Percentiles rank a stretch among this genome's conserved stretches.
phyloP scores from a whole-genome alignment of 768 basidiomycete species.

The Tremella yokohamensis region DNA sequence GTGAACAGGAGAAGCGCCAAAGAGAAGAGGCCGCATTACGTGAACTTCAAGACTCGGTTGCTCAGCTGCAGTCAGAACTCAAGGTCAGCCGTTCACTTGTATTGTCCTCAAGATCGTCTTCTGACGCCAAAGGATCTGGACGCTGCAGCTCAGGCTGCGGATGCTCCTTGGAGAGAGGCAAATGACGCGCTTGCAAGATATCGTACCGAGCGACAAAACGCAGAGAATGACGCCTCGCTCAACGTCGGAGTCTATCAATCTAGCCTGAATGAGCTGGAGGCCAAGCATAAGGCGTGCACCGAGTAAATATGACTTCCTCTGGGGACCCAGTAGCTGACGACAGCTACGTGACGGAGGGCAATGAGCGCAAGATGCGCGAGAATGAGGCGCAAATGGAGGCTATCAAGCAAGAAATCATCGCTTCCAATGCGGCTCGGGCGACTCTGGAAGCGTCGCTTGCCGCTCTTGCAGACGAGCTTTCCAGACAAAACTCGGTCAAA shows the following conservation, averaged over 20 bases:
- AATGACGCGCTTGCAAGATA: conserved; percentile 35
- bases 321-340: neutral
- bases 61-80: conserved; percentile 29
- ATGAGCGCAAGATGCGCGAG: conserved; percentile 61
- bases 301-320: conserved; percentile 24
- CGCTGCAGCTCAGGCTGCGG: conserved; percentile 34
- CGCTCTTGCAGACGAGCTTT: conserved; percentile 69
- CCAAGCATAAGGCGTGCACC: conserved; percentile 40
- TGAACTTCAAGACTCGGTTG: conserved; percentile 33
- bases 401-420: conserved; percentile 55
- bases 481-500: conserved; percentile 27
- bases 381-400: conserved; percentile 59
- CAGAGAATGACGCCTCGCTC: conserved; percentile 40
- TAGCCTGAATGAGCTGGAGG: conserved; percentile 36
- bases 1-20: conserved; percentile 27
- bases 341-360: conserved; percentile 73
- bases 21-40: conserved; percentile 40
- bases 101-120: neutral
- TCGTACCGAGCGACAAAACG: conserved; percentile 32
- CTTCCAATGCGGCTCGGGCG: conserved; percentile 52
- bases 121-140: conserved; percentile 34
- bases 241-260: conserved; percentile 42
- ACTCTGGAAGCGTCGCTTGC: conserved; percentile 53
- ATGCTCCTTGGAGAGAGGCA: conserved; percentile 43
- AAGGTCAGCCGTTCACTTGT: conserved; percentile 31